Base-by-base conservation (phyloP, 495 filamentous ascomycete genomes). In the Tirmania nivea region DNA sequence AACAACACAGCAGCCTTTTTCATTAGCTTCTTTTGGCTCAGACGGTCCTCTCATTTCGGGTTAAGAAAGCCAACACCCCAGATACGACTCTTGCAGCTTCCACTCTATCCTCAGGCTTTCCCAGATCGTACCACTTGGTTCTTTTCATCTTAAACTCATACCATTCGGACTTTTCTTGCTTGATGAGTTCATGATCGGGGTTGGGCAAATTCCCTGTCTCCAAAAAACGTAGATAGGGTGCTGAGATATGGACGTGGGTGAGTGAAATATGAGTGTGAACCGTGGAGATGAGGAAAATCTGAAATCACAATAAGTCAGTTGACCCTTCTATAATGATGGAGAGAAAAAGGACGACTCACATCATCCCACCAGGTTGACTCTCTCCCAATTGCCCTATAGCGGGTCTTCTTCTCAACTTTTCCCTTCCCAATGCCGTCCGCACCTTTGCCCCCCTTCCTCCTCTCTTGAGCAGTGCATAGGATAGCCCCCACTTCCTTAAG, bases 241-340 rank as follows among this genome's bases (percentile, higher is more conserved):
- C 54, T 19, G 59, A 55, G 48, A 65, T 56, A 34, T 59, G 55
- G 11, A 55, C 36, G 10, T 57, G 54, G 19, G 59, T 54, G 37
- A 65, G 64, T 10, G 59, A 55, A 25, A 65, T 39, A 42, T 65
- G 62, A 37, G 59, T 59, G 53, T 65, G 62, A 51, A 64, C 51
- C 14, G 47, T 35, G 47, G 61, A 64, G 35, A 64, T 50, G 50
- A 64, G 56, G 36, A 61, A 64, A 45, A 61, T 61, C 59, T 61
- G 12, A 35, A 47, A 35, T 16, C 12, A 49, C 48, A 49, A 14
- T 37, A 47, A n/a, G n/a, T 31, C 25, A 31, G 25, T 31, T 31
- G 7, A 31, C 7, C 2, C 56, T 50, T 49, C 50, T 37, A 45
- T 16, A 52, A 20, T 37, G 10, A 20, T 31, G 25, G 25, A 31